Evolutionary conservation across 768 basidiomycete genomes (phyloP).

Genomic region (Cystofilobasidium capitatum): DNA sequence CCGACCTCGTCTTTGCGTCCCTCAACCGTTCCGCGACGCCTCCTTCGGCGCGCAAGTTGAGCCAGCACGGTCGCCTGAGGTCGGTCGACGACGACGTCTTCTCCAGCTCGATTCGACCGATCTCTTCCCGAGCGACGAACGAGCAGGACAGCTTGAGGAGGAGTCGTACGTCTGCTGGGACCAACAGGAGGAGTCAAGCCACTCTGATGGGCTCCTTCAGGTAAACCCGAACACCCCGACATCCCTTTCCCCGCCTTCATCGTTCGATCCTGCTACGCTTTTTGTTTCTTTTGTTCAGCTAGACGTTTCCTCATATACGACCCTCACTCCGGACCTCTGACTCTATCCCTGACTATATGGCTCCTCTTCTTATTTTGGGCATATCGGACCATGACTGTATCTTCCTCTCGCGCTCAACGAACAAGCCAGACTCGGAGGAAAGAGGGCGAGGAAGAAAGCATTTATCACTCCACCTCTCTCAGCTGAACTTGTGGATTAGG

Average conservation of each 20-base stretch:
- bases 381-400: too few species aligned
- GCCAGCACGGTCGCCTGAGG: too few species aligned
- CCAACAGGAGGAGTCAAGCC: background rate
- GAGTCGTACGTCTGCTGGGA: background rate
- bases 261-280: background rate
- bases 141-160: background rate
- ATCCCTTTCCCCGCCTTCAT: background rate
- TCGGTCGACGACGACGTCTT: too few species aligned
- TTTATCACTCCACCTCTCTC: background rate
- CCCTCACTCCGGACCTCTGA: background rate
- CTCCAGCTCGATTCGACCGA: too few species aligned
- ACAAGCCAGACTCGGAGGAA: too few species aligned
- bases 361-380: too few species aligned
- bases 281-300: background rate
- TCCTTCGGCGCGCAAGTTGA: background rate
- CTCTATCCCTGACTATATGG: too few species aligned
- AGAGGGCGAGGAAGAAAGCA: background rate
- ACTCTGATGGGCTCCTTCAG: background rate
- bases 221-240: too few species aligned
- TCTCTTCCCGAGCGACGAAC: too few species aligned
- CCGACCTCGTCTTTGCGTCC: background rate
- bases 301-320: too few species aligned
- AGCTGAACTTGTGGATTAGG: constrained; percentile 68
- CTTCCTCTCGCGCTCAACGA: too few species aligned
- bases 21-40: background rate